Base-by-base conservation (phyloP, 2,329 filamentous ascomycete genomes). In the Mollisiaceae sp. region DNA sequence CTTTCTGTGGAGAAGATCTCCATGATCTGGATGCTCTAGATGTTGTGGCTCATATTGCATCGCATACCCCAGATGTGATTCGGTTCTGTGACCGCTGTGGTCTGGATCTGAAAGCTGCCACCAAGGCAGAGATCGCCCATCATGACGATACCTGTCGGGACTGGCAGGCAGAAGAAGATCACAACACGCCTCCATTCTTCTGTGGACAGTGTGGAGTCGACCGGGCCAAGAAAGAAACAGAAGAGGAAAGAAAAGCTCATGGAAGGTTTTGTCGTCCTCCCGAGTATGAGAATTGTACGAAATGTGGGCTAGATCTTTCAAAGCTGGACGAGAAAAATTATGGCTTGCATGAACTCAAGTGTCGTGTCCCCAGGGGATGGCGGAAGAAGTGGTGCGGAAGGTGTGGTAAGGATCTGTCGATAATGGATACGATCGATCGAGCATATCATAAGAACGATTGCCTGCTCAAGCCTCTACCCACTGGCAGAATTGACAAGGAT, bases 71-170 rank as follows among this genome's bases (percentile, higher is more conserved):
- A 20, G 69, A 67, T 8, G 54, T 69, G 1, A 38, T 74, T 8
- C 66, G 68, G 35, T 74, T 57, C 43, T 75, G 73, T 32, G 69
- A 74, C 50, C 66, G 65, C 4, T 73, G 72, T 32, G 67, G 69
- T 3, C 12, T 54, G 2, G 50, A 54, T 54, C 18, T 35, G 24
- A 12, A 32, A 14, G 18, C 24, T 32, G 50, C 22, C 50, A 54
- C 22, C 50, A 35, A 8, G 14, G 18, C 24, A n/a, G 50, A 54
- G n/a, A 11, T 15, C 14, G 4, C 2, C 24, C 50, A 54, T 20
- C 64, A 61, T 15, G 43, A 60, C 2, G 22, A 15, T 2, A 35
- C 11, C 11, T 54, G 50, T 8, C 50, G 50, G 14, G 50, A 64
- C 14, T 54, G 50, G 50, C 12, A 27, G 12, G 3, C 12, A 15